These are phyloP conservation scores for Leccinum solheimii DNA, from an alignment of 1,284 basidiomycete species.

Conservation along the genomic window DNA sequence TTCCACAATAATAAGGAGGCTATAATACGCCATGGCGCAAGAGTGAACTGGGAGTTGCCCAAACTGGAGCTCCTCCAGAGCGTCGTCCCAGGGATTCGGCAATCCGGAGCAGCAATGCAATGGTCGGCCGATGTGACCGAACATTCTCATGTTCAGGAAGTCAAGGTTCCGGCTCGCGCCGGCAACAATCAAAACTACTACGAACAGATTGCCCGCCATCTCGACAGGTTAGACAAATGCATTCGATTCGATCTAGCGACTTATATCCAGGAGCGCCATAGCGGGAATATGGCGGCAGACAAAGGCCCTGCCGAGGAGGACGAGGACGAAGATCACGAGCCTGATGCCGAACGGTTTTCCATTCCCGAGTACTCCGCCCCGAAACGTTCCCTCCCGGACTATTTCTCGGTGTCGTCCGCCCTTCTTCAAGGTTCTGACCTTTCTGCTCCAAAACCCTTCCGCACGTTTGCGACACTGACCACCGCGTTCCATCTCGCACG, in stretches of 20 bases:
- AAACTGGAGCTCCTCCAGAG: not conserved
- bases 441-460: not conserved
- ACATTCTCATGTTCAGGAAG: conserved; percentile 6
- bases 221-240: conserved; percentile 7
- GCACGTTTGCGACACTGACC: conserved; percentile 5
- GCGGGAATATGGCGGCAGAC: not conserved
- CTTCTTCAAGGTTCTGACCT: conserved; percentile 1
- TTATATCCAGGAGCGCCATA: not conserved
- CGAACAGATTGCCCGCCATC: not conserved
- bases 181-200: conserved; percentile 9
- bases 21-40: not conserved
- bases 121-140: conserved; percentile 6
- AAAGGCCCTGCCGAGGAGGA: not conserved
- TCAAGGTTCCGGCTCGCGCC: conserved; percentile 1
- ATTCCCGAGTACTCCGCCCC: not conserved
- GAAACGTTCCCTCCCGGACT: not conserved
- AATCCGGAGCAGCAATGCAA: conserved; percentile 5
- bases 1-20: conserved; percentile 9
- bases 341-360: not conserved
- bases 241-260: conserved; percentile 1
- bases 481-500: conserved; percentile 7
- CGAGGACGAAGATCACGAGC: not conserved
- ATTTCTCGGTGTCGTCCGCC: not conserved
- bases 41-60: not conserved
- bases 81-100: not conserved